Conservation (phyloP, 305 asterid species). For the Fraxinus ornus region DNA sequence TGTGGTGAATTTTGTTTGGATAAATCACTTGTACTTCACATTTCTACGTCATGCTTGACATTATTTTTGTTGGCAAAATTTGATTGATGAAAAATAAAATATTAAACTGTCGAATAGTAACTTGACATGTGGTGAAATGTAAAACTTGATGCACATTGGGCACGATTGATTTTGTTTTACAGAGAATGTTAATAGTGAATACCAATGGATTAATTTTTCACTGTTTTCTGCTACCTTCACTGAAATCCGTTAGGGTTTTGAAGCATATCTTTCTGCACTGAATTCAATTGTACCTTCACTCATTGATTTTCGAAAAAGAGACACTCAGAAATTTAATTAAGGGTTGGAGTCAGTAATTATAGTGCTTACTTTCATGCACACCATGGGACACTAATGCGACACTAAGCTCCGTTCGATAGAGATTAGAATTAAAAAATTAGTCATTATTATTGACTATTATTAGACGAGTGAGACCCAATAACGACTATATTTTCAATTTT, state of each 20-base stretch:
- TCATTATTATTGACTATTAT: too few relatives aligned
- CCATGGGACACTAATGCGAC: conserved; percentile 50
- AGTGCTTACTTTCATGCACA: conserved; percentile 66
- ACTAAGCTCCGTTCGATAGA: too few relatives aligned
- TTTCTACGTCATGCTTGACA: background rate
- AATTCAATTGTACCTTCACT: conserved; percentile 48
- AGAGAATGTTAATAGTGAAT: conserved; percentile 44
- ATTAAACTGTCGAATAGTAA: too few relatives aligned
- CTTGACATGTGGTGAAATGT: background rate
- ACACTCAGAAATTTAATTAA: background rate
- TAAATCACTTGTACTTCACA: too few relatives aligned
- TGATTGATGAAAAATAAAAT: too few relatives aligned
- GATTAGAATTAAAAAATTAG: too few relatives aligned
- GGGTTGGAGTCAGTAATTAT: conserved; percentile 30
- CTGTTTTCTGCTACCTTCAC: conserved; percentile 35
- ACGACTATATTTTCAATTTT: too few relatives aligned
- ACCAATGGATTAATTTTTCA: background rate
- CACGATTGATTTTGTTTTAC: conserved; percentile 6
- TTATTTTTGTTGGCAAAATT: background rate
- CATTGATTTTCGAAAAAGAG: conserved; percentile 44
- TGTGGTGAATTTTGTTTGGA: background rate
- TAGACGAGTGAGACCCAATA: too few relatives aligned
- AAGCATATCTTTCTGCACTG: conserved; percentile 52
- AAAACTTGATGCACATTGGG: background rate
- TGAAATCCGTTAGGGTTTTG: conserved; percentile 29